Evolutionary conservation across 2,329 filamentous ascomycete species (phyloP), one percentile per base, ranked within the genome.

Genomic region (Fusarium fujikuroi): DNA sequence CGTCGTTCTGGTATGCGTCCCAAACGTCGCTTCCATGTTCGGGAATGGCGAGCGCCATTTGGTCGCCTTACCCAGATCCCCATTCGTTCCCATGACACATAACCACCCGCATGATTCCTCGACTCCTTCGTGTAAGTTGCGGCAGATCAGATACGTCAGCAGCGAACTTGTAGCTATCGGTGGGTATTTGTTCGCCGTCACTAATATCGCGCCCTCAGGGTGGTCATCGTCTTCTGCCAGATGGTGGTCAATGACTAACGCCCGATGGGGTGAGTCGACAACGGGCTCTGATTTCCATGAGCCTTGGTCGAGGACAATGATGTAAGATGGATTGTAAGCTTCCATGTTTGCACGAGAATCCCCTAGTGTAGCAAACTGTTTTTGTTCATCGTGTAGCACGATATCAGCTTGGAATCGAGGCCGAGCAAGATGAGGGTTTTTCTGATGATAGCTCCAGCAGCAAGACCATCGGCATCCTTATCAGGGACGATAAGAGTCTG

Each of bases 31-130:
- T 23, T 83, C 84, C 89, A 92, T 92, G 68, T 92, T 88, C 3
- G 91, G 91, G 70, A 93, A 92, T 0, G 91, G 91, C 0, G 86
- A 85, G 28, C 88, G 82, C 91, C 91, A 92, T 77, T 92, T 92
- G 21, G 92, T 70, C 0, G 86, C 86, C 43, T 87, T 91, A 19
- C 91, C 91, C 1, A 93, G 83, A 70, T 93, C 91, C 6, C 90
- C 91, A 69, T 92, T 89, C 0, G 91, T 92, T 14, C 91, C 91
- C 70, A 92, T 85, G 6, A 86, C 85, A 60, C 89, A 91, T 2
- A 92, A 83, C 87, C 91, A 92, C 43, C 86, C 87, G 73, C 89
- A 90, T 9, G 82, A 79, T 5, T 79, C 76, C 8, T 78, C 75
- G 1, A 92, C 85, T 5, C 84, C 81, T 2, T 84, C 81, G 73